Conservation (phyloP, 345 rosid genomes). For the Ceriops tagal region DNA sequence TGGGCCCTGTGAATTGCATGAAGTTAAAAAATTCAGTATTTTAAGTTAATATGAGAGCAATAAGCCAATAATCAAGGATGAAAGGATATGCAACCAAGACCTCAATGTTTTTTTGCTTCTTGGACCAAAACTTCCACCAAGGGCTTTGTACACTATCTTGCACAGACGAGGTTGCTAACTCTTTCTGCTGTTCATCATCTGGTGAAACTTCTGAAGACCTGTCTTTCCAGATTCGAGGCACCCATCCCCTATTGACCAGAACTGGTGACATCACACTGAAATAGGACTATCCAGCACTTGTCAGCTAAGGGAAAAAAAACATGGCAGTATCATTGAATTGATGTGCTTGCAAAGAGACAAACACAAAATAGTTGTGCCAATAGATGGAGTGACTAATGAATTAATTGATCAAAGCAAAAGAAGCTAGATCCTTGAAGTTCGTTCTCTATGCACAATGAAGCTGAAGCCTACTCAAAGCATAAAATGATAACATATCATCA, state of each 20-base stretch:
- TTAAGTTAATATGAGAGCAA: slow-evolving; percentile 2
- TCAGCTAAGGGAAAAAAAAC: slow-evolving; percentile 15
- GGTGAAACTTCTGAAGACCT: slow-evolving; percentile 38
- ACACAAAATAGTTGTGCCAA: not conserved
- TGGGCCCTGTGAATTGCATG: slow-evolving; percentile 39
- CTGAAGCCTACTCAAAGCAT: not conserved
- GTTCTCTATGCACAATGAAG: not conserved
- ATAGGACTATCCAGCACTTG: slow-evolving; percentile 14
- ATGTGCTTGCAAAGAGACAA: not conserved
- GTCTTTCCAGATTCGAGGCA: slow-evolving; percentile 92
- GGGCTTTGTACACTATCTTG: slow-evolving; percentile 37
- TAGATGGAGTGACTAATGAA: not conserved
- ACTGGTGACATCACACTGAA: slow-evolving; percentile 71
- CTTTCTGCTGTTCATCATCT: slow-evolving; percentile 32
- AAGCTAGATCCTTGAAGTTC: not conserved
- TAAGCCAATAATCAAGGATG: slow-evolving; percentile 14
- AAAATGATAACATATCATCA: not conserved
- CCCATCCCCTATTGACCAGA: slow-evolving; percentile 97
- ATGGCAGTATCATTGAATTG: not conserved
- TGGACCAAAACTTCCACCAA: slow-evolving; percentile 77
- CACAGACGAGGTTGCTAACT: slow-evolving; percentile 19
- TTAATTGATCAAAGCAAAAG: not conserved
- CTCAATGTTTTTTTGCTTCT: slow-evolving; percentile 44
- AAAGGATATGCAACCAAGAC: slow-evolving; percentile 33
- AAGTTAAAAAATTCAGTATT: slow-evolving; percentile 13